phyloP scores from a whole-genome alignment of 345 rosid species.

The Triadica sebifera region DNA sequence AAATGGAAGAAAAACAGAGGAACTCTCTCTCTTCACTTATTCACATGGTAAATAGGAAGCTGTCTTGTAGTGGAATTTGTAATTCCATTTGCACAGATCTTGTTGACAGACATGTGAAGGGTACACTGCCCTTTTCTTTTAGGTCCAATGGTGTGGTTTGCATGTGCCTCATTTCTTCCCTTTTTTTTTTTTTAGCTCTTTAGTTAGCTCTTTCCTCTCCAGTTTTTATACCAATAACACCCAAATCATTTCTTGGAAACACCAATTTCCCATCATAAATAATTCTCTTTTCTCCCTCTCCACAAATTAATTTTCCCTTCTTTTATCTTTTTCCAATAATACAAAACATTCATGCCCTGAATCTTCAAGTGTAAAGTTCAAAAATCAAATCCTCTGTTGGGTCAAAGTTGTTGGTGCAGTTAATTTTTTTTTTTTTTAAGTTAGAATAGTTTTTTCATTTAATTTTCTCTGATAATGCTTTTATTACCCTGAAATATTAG shows the following conservation, averaged over 20 bases:
- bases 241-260: too few species aligned
- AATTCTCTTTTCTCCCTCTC: not conserved
- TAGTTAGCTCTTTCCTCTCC: too few species aligned
- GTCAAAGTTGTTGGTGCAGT: conserved; percentile 13
- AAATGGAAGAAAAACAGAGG: not conserved
- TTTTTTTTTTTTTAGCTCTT: conserved; percentile 14
- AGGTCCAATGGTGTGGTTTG: conserved; percentile 43
- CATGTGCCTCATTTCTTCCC: conserved; percentile 46
- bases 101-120: conserved; percentile 62
- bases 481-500: conserved; percentile 10
- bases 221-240: too few species aligned
- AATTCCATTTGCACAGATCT: conserved; percentile 44
- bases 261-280: too few species aligned
- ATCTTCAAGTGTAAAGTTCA: not conserved
- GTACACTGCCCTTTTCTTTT: conserved; percentile 29
- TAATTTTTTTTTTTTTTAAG: not conserved
- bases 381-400: not conserved
- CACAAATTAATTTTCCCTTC: not conserved
- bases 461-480: conserved; percentile 13
- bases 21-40: conserved; percentile 28
- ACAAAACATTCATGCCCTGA: conserved; percentile 13
- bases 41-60: conserved; percentile 50
- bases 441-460: conserved; percentile 4
- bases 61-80: conserved; percentile 45
- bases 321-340: not conserved